A percentile compares a stretch with the other conserved stretches of the same genome.
Conservation (phyloP, 805 yeast species). For the Candida tallmaniae region DNA sequence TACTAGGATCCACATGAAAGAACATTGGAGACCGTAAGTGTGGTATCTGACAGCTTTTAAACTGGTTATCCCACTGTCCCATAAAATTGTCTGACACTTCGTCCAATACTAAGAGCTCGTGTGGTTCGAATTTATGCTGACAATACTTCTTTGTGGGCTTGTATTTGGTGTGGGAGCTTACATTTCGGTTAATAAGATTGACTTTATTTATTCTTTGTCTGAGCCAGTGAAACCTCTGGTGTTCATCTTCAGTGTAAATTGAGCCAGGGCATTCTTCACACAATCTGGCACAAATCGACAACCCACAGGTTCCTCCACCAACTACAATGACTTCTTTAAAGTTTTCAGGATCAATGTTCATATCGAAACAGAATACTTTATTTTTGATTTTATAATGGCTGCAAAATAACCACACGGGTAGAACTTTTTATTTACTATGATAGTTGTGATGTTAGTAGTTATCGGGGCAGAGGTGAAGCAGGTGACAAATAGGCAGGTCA, state of each 20-base stretch:
- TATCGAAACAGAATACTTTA: too few relatives aligned
- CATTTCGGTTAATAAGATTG: constrained; percentile 17
- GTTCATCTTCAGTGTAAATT: constrained; percentile 43
- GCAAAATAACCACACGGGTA: too few relatives aligned
- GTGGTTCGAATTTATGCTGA: constrained; percentile 13
- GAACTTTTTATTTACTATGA: too few relatives aligned
- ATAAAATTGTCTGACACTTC: constrained; percentile 27
- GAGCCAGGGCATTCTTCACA: constrained; percentile 42
- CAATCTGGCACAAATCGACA: constrained; percentile 38
- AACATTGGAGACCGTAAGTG: constrained; percentile 44
- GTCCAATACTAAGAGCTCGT: constrained; percentile 36
- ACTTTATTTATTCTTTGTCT: constrained; percentile 26
- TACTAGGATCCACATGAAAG: constrained; percentile 43
- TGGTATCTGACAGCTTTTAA: constrained; percentile 38
- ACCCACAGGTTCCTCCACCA: constrained; percentile 46
- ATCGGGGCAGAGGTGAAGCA: not conserved
- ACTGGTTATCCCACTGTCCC: constrained; percentile 44
- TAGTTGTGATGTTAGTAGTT: too few relatives aligned
- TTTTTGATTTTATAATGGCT: too few relatives aligned
- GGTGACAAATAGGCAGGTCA: too few relatives aligned
- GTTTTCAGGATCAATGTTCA: constrained; percentile 12
- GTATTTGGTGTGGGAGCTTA: constrained; percentile 6
- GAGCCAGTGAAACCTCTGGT: constrained; percentile 44
- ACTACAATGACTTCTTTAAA: constrained; percentile 36
- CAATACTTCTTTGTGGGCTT: constrained; percentile 1